Evolutionary conservation across 2,329 filamentous ascomycete genomes (phyloP).

Genomic region (Pseudogymnoascus destructans): DNA sequence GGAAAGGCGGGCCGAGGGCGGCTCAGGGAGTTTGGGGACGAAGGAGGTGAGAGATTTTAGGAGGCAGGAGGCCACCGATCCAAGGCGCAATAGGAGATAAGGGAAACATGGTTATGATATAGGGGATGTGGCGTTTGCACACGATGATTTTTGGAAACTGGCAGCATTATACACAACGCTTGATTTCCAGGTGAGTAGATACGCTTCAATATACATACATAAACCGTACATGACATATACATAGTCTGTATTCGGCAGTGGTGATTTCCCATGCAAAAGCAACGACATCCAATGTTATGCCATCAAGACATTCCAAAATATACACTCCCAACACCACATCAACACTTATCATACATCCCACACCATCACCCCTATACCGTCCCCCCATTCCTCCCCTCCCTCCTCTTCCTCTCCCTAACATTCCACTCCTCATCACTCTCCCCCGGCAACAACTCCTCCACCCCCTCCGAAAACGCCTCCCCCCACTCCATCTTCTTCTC

Average conservation of each 20-base stretch:
- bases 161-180: not conserved
- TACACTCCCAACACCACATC: slow-evolving; percentile 2
- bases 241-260: not conserved
- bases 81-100: slow-evolving; percentile 43
- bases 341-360: not conserved
- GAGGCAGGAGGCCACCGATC: slow-evolving; percentile 67
- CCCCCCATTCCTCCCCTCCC: slow-evolving; percentile 13
- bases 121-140: not conserved
- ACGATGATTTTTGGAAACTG: slow-evolving; percentile 7
- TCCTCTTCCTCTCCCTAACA: slow-evolving; percentile 20
- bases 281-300: not conserved
- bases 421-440: slow-evolving; percentile 31
- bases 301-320: not conserved
- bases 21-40: slow-evolving; percentile 76
- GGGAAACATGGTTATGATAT: not conserved
- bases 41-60: slow-evolving; percentile 83
- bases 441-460: slow-evolving; percentile 29
- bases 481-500: slow-evolving; percentile 42
- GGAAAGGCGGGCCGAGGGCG: slow-evolving; percentile 68
- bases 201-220: slow-evolving; percentile 3
- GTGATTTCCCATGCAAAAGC: not conserved
- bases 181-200: not conserved
- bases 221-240: slow-evolving; percentile 3
- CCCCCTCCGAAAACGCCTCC: slow-evolving; percentile 25
- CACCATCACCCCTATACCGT: not conserved